Evolutionary conservation across 2,329 filamentous ascomycete species (phyloP), one percentile per base, ranked within the genome.

Genomic region (Diaporthe ampelina): DNA sequence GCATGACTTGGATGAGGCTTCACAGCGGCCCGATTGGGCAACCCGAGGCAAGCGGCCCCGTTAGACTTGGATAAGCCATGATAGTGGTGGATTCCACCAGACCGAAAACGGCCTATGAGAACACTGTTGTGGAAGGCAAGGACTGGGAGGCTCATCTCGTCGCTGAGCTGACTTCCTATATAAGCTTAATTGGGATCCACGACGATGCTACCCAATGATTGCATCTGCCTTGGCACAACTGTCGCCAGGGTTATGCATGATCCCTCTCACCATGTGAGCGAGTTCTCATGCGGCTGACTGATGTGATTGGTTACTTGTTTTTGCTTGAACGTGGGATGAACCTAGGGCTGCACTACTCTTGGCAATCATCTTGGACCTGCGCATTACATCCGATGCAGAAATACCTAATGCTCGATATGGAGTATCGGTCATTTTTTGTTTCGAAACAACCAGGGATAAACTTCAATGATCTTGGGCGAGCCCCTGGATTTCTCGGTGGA

Each of bases 101-200:
- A 24, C 29, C 29, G 29, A 21, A 32, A 35, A 67, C 45, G 61
- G 29, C 61, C 43, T 67, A 67, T 67, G 19, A 52, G 61, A 67
- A n/a, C 26, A 50, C 15, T 24, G 43, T 24, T 32, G 10, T 19
- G 43, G 19, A n/a, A 11, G 43, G 61, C 19, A 19, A 32, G 19
- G 3, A 35, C 43, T 13, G 61, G 8, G 26, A 67, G 61, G 26
- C 45, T 67, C 61, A 67, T 67, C 61, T 67, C 45, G 29, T n/a
- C 29, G 45, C 45, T 29, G 11, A 35, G 29, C 24, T 50, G 45
- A 67, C 61, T 67, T 67, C 61, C 61, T 67, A 24, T 37, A 67
- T 67, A 67, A 67, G 61, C 61, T 67, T 67, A 67, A 52, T 37
- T 50, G 61, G 61, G 61, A 35, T 52, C 61, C 61, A 67, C 61